phyloP scores from a whole-genome alignment of 345 rosid species.

The Diplotaxis tenuifolia region DNA sequence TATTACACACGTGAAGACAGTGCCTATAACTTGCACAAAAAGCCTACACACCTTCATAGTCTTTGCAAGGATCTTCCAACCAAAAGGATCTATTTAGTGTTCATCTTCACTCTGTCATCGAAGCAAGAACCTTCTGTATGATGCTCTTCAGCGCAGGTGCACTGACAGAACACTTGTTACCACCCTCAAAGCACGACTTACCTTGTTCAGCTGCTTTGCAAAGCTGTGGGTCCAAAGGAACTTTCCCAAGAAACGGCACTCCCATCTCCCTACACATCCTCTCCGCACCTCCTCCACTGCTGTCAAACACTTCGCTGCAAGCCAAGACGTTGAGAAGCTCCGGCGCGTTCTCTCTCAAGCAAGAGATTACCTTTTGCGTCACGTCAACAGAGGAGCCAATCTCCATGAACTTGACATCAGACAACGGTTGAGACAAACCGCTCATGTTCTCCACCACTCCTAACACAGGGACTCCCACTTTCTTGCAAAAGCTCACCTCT shows the following conservation, averaged over 20 bases:
- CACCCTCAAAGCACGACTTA: constrained; percentile 70
- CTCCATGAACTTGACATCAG: constrained; percentile 61
- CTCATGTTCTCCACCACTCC: constrained; percentile 99
- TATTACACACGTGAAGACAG: not conserved
- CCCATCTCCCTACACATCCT: constrained; percentile 85
- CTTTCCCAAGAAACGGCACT: constrained; percentile 82
- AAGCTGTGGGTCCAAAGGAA: constrained; percentile 86
- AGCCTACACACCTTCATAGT: not conserved
- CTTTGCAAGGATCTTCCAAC: not conserved
- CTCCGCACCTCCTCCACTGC: constrained; percentile 80
- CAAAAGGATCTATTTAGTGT: not conserved
- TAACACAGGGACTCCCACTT: constrained; percentile 76
- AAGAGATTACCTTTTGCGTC: constrained; percentile 51
- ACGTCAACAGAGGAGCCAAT: constrained; percentile 57
- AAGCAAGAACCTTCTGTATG: constrained; percentile 46
- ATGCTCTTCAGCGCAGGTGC: constrained; percentile 66
- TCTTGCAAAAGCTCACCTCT: constrained; percentile 93
- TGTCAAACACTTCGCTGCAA: constrained; percentile 72
- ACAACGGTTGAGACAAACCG: constrained; percentile 70
- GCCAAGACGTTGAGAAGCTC: constrained; percentile 62
- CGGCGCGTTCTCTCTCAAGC: constrained; percentile 67
- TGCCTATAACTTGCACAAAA: not conserved
- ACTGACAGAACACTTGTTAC: constrained; percentile 56
- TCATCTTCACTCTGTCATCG: constrained; percentile 32
- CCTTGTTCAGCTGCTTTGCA: constrained; percentile 88